Evolutionary conservation across 352 stramenopile genomes (phyloP), one percentile per base, ranked within the genome.

Genomic region (Pythium periplocum): DNA sequence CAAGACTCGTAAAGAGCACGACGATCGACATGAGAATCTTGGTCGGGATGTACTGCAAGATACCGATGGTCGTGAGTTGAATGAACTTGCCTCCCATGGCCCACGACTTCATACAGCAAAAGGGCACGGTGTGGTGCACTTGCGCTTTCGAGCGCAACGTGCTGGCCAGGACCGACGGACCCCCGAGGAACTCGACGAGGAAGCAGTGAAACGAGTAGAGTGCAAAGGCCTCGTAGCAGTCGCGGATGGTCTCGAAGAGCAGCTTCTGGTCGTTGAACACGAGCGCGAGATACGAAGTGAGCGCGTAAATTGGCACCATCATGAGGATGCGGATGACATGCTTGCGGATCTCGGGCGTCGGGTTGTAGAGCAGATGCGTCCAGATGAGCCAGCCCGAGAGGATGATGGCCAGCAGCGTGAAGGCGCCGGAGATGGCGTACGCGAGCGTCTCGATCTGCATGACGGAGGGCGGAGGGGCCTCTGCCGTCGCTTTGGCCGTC

Each of bases 171-270:
- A 93, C 83, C 2, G 73, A 82, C 59, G 92, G 80, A 12, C 83
- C 85, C 45, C 84, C 88, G 10, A 97, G 71, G 62, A 90, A 96
- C 61, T 87, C 78, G 48, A 97, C 80, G 26, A 97, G 66, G 57
- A 97, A 98, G 71, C 93, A 95, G 59, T 96, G 80, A 68, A 97
- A 97, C 47, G 80, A 96, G 62, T 97, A 97, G 51, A 98, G 87
- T 49, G 89, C 90, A 56, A 96, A 98, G 9, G 90, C 90, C 59
- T 98, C 91, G 68, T 98, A 98, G 65, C 84, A 92, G 51, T 97
- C 90, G 40, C 91, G 87, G 40, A 96, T 73, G 7, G 83, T 95
- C 78, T 96, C 83, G 54, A 97, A 94, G 43, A 91, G 69, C 56
- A 96, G 75, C 67, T 92, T 91, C 66, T 88, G 79, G 52, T 95